Evolutionary conservation across 306 rosid species (phyloP).

Genomic region (Morella rubra): DNA sequence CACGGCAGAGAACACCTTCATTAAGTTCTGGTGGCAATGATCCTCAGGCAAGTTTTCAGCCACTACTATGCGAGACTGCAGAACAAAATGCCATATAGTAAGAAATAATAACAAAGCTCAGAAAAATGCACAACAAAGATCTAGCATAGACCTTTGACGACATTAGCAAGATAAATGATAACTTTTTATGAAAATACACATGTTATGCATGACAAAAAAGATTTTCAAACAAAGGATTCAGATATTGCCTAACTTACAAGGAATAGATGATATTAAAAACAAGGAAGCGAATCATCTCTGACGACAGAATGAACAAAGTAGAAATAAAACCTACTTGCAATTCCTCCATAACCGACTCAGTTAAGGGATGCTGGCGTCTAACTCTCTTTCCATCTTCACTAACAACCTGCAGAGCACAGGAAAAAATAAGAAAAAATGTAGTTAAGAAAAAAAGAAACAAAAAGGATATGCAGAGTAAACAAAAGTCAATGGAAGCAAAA

Average conservation of each 20-base stretch:
- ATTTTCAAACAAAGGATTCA: conserved; percentile 15
- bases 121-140: not conserved
- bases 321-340: conserved; percentile 64
- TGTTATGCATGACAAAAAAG: not conserved
- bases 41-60: conserved; percentile 99
- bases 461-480: conserved; percentile 1
- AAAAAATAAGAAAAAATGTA: conserved; percentile 13
- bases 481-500: conserved; percentile 18
- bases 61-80: conserved; percentile 82
- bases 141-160: conserved; percentile 10
- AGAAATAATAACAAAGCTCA: not conserved
- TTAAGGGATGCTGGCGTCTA: conserved; percentile 67
- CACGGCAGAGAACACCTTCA: conserved; percentile 86
- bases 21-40: conserved; percentile 97
- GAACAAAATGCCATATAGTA: conserved; percentile 19
- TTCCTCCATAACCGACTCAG: conserved; percentile 83
- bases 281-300: conserved; percentile 12
- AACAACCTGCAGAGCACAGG: conserved; percentile 60
- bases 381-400: conserved; percentile 94
- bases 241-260: conserved; percentile 8
- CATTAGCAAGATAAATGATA: conserved; percentile 13
- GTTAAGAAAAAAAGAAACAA: conserved; percentile 9
- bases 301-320: conserved; percentile 17
- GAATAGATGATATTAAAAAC: conserved; percentile 20
- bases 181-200: not conserved